Evolutionary conservation across 371 early-diverging fungal genomes (phyloP).

Genomic region (Syncephalastrum sp.): DNA sequence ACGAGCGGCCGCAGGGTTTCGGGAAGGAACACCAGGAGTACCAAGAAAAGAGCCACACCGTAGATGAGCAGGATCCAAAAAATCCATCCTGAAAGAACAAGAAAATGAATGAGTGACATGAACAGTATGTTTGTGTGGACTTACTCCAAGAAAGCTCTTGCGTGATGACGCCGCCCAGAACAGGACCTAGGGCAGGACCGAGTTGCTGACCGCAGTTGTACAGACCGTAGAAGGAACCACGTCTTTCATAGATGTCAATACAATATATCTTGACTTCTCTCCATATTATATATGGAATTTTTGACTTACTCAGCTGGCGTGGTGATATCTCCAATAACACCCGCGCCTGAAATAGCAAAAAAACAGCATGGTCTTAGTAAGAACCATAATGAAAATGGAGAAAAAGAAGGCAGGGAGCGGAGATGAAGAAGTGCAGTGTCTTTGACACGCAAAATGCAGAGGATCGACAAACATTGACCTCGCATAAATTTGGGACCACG

Average conservation of each 20-base stretch:
- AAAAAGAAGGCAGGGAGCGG: not conserved
- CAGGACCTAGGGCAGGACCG: constrained; percentile 52
- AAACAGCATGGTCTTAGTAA: too few relatives aligned
- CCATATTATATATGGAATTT: too few relatives aligned
- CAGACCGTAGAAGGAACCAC: constrained; percentile 56
- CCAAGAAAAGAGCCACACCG: constrained; percentile 45
- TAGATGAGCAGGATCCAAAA: constrained; percentile 56
- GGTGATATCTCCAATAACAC: constrained; percentile 50
- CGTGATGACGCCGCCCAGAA: constrained; percentile 29
- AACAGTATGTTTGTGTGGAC: not conserved
- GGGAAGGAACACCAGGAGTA: constrained; percentile 53
- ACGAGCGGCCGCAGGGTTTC: constrained; percentile 60
- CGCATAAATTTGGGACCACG: too few relatives aligned
- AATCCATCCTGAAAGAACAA: constrained; percentile 28
- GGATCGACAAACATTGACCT: too few relatives aligned
- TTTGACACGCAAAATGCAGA: too few relatives aligned
- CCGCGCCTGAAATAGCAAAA: constrained; percentile 15
- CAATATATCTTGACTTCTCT: not conserved
- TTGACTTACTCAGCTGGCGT: constrained; percentile 45
- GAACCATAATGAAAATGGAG: not conserved
- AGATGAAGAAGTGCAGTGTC: not conserved
- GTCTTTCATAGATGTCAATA: constrained; percentile 7
- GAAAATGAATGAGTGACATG: not conserved
- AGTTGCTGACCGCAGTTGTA: constrained; percentile 39
- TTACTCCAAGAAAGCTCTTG: constrained; percentile 10